Evolutionary conservation across 768 basidiomycete species (phyloP), one percentile per base, ranked within the genome.

Genomic region (Amanita fuliginea): DNA sequence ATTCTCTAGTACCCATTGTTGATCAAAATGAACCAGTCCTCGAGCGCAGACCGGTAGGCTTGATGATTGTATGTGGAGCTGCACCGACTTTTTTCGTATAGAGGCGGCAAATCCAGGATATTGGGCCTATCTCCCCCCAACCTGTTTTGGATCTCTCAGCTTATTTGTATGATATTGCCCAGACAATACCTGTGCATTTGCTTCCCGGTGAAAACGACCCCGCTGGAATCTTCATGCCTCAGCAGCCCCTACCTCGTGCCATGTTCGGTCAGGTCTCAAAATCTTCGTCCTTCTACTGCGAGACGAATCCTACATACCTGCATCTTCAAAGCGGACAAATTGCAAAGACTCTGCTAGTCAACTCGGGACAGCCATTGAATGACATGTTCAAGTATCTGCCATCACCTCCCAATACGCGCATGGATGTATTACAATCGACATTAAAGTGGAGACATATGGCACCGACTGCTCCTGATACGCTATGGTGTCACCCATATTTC

Each of bases 381-480:
- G 96, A 99, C 61, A 85, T 98, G 69, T 91, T 80, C 75, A 94
- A 91, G 62, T 99, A 99, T 65, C 70, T 98, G 36, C 74, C 78
- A 9, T 74, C 79, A 6, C 81, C 80, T 6, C 79, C 80, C 6
- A 72, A 77, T 50, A 84, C 85, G n/a, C 75, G 84, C 35, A 61
- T 95, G 30, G 76, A 77, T 2, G 73, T 97, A 52, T 76, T 89
- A 8, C 76, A 81, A 58, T 72, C 83, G 36, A 94, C 92, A 9
- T 71, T 99, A 30, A 78, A 74, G 57, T 99, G 95, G 96, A 72
- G 93, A 51, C 95, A 98, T 67, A 80, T 96, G 63, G 93, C 96
- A n/a, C 96, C 96, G 3, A 98, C 96, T 6, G 95, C 95, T 21
- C 96, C 96, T 22, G 96, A 99, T 65, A 99, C 96, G 1, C 74